These are phyloP conservation scores for Aaosphaeria pasadenensis DNA, from an alignment of 2,329 filamentous ascomycete species.

Conservation along the genomic window DNA sequence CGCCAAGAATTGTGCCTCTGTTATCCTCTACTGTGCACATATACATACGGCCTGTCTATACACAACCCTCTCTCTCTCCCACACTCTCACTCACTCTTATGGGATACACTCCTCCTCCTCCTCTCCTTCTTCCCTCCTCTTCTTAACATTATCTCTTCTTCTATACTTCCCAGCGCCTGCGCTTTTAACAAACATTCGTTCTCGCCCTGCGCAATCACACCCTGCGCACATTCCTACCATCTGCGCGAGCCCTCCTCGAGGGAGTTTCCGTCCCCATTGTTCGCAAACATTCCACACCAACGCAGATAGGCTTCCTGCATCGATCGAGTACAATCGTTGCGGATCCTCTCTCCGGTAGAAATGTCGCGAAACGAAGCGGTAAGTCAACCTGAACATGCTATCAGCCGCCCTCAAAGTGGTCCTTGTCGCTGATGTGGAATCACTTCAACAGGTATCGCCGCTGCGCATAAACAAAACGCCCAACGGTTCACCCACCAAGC, in stretches of 20 bases:
- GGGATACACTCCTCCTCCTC: slow-evolving; percentile 12
- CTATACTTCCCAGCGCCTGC: slow-evolving; percentile 23
- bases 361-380: slow-evolving; percentile 43
- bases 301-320: slow-evolving; percentile 21
- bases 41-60: too few relatives aligned
- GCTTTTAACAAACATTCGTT: slow-evolving; percentile 24
- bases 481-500: slow-evolving; percentile 63
- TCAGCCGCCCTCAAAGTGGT: too few relatives aligned
- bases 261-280: slow-evolving; percentile 29
- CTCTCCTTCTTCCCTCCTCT: slow-evolving; percentile 7
- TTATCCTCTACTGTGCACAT: too few relatives aligned
- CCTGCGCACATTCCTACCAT: slow-evolving; percentile 10
- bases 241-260: slow-evolving; percentile 20
- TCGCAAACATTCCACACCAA: slow-evolving; percentile 25
- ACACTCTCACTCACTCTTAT: slow-evolving; percentile 11
- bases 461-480: slow-evolving; percentile 72
- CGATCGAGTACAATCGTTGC: slow-evolving; percentile 8
- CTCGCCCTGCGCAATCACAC: slow-evolving; percentile 13
- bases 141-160: background rate
- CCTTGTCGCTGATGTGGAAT: too few relatives aligned
- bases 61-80: slow-evolving; percentile 1
- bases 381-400: slow-evolving; percentile 10
- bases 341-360: slow-evolving; percentile 4
- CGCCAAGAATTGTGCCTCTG: too few relatives aligned
- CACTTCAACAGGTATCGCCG: slow-evolving; percentile 63